These are phyloP conservation scores for Hypholoma fasciculare DNA, from an alignment of 768 basidiomycete genomes.

Conservation along the genomic window DNA sequence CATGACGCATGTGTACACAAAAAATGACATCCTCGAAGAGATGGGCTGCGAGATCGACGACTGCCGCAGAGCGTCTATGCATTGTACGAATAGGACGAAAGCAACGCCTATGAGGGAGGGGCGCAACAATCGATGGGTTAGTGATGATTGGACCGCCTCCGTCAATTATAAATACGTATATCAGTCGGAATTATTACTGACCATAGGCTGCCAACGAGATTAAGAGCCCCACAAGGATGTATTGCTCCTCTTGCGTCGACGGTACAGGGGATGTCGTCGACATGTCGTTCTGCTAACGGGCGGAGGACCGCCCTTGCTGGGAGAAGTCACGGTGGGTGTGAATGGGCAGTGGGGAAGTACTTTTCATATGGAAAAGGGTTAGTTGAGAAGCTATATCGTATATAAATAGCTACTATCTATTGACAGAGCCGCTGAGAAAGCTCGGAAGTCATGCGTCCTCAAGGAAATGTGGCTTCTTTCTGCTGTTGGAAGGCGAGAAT, in stretches of 20 bases:
- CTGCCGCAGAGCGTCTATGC: not conserved
- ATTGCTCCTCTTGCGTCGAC: slow-evolving; percentile 3
- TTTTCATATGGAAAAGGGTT: not conserved
- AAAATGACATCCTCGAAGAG: not conserved
- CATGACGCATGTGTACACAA: slow-evolving; percentile 5
- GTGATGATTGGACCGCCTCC: not conserved
- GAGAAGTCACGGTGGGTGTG: not conserved
- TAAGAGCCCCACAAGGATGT: slow-evolving; percentile 5
- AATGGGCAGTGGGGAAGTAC: not conserved
- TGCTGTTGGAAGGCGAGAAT: not conserved
- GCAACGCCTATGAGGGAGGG: not conserved
- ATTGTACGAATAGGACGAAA: slow-evolving; percentile 6
- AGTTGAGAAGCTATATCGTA: not conserved
- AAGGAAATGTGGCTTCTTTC: not conserved
- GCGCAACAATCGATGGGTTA: not conserved
- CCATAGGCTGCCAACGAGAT: slow-evolving; percentile 8
- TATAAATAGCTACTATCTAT: not conserved
- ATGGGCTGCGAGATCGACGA: not conserved
- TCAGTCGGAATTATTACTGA: not conserved
- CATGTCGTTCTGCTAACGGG: not conserved
- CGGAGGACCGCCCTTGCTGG: not conserved
- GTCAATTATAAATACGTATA: not conserved
- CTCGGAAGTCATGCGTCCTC: not conserved
- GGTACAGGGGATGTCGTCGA: not conserved
- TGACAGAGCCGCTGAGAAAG: slow-evolving; percentile 1